These are phyloP conservation scores for Diaporthe nobilis DNA, from an alignment of 2,329 filamentous ascomycete genomes.

Conservation along the genomic window DNA sequence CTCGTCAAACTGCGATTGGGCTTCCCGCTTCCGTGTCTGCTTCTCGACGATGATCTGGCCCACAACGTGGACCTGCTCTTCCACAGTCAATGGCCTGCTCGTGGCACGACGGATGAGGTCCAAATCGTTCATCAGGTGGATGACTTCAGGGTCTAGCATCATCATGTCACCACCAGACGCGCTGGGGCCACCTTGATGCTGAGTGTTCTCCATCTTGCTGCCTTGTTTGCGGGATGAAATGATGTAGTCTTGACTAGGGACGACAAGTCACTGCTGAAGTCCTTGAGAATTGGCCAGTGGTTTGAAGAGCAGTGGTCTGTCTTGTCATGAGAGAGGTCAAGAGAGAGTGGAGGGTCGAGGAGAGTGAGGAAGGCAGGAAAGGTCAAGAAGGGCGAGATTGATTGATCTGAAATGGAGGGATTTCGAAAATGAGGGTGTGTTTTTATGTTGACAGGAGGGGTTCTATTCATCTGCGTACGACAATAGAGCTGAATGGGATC, in stretches of 20 bases:
- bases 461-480: background rate
- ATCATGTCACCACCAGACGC: background rate
- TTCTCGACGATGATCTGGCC: background rate
- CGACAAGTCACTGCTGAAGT: background rate
- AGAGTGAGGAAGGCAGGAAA: background rate
- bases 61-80: background rate
- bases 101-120: background rate
- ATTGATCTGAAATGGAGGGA: background rate
- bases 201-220: conserved; percentile 17
- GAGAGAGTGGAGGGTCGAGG: background rate
- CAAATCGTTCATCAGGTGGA: background rate
- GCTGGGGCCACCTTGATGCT: background rate
- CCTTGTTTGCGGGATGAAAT: background rate
- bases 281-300: background rate
- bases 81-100: conserved; percentile 9
- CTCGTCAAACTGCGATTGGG: conserved; percentile 13
- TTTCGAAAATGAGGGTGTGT: background rate
- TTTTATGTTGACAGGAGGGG: conserved; percentile 1
- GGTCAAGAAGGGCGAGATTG: background rate
- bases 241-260: background rate
- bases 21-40: conserved; percentile 15
- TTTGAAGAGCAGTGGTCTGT: background rate
- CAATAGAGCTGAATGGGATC: background rate
- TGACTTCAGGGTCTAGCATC: background rate
- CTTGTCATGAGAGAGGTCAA: background rate